Percentiles rank a stretch among this genome's conserved stretches.
These are phyloP conservation scores for Thymus quinquecostatus DNA, from an alignment of 257 asterid species.

Conservation along the genomic window DNA sequence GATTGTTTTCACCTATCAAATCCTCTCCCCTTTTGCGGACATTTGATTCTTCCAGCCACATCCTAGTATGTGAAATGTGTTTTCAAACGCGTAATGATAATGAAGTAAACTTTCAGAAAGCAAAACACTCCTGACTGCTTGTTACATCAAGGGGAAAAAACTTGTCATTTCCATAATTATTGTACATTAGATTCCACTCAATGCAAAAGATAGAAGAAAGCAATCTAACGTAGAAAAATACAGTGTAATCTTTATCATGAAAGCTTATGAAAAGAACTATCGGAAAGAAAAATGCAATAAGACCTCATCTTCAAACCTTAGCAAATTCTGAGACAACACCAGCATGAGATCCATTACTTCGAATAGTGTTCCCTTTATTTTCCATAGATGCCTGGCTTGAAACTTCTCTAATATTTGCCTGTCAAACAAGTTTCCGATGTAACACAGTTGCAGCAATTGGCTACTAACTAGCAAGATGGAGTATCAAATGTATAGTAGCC, in stretches of 20 bases:
- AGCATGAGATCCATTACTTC: constrained; percentile 36
- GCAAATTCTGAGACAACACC: constrained; percentile 40
- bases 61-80: background rate
- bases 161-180: background rate
- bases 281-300: background rate
- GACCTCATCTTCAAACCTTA: constrained; percentile 54
- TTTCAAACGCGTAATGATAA: background rate
- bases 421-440: constrained; percentile 41
- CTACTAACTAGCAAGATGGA: constrained; percentile 3
- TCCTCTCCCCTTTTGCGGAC: background rate
- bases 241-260: background rate
- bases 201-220: constrained; percentile 8
- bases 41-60: constrained; percentile 3
- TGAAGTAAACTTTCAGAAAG: background rate
- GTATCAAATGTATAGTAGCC: constrained; percentile 1
- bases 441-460: constrained; percentile 1
- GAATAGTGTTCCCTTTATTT: constrained; percentile 37
- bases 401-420: constrained; percentile 54
- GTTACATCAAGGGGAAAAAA: background rate
- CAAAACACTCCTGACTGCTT: background rate
- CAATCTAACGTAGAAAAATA: background rate
- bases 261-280: constrained; percentile 16
- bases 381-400: constrained; percentile 40
- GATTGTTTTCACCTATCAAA: background rate
- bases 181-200: constrained; percentile 15